phyloP scores from a whole-genome alignment of 148 eudicot species.

The Heliosperma pusillum region DNA sequence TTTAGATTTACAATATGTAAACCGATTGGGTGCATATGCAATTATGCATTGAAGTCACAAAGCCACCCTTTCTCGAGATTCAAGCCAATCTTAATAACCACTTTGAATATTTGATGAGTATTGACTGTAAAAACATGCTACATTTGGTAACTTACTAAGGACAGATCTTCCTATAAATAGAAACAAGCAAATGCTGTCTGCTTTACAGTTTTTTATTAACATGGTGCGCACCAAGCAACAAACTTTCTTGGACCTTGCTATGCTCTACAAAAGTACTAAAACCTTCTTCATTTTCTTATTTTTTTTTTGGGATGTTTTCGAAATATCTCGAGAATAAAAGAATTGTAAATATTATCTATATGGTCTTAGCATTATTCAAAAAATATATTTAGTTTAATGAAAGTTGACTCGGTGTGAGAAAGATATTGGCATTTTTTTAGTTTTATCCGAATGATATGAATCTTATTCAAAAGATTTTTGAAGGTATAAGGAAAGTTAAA shows the following conservation, averaged over 20 bases:
- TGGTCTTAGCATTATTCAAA: not conserved
- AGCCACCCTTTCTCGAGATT: slow-evolving; percentile 19
- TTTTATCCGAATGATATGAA: no score
- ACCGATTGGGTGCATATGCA: no score
- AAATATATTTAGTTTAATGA: no score
- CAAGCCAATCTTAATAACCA: slow-evolving; percentile 1
- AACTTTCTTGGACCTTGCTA: slow-evolving; percentile 10
- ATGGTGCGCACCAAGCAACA: not conserved
- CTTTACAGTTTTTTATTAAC: not conserved
- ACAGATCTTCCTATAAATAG: slow-evolving; percentile 11
- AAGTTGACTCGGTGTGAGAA: no score
- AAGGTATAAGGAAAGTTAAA: no score
- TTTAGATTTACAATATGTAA: no score
- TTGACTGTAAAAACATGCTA: slow-evolving; percentile 14
- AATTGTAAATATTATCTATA: no score
- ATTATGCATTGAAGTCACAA: slow-evolving; percentile 10
- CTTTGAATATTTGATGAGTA: not conserved
- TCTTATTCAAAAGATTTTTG: no score
- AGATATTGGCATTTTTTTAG: no score
- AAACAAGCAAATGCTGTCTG: slow-evolving; percentile 1
- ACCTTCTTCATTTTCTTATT: not conserved
- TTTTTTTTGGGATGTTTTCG: not conserved
- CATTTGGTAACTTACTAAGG: slow-evolving; percentile 9
- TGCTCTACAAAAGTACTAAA: not conserved
- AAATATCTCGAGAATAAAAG: not conserved